A percentile compares a stretch with the other conserved stretches of the same genome.
phyloP scores from a whole-genome alignment of 257 asterid genomes.

The Lantana camara region DNA sequence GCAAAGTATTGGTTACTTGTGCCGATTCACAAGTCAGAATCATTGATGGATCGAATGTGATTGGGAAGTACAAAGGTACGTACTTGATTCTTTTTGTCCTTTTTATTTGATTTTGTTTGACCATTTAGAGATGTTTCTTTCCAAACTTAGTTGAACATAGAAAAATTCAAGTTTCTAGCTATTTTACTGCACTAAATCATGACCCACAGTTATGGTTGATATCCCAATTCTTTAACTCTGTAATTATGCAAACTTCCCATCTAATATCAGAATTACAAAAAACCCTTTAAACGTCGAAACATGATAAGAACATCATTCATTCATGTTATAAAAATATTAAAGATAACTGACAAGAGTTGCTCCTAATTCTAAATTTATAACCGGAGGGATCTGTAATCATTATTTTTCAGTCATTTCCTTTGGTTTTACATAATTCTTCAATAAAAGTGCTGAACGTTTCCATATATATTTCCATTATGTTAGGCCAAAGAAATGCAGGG shows the following conservation, averaged over 20 bases:
- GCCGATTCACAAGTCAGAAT: conserved; percentile 84
- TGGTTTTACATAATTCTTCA: not conserved
- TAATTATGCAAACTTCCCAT: too few species aligned
- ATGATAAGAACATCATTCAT: too few species aligned
- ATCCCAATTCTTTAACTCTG: not conserved
- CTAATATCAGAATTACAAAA: too few species aligned
- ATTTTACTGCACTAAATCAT: not conserved
- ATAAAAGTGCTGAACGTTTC: not conserved
- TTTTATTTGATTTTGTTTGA: conserved; percentile 3
- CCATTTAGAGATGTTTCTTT: not conserved
- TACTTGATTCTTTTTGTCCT: conserved; percentile 12
- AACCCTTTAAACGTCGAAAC: too few species aligned
- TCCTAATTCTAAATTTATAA: too few species aligned
- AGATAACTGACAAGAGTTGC: too few species aligned
- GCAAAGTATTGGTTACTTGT: conserved; percentile 75
- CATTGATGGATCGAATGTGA: conserved; percentile 58
- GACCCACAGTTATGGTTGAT: not conserved
- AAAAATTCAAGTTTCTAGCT: not conserved
- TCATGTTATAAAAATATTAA: too few species aligned
- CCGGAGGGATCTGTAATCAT: too few species aligned
- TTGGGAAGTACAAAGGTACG: conserved; percentile 78
- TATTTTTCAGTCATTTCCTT: not conserved
- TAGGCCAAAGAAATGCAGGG: conserved; percentile 71
- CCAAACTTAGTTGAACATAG: not conserved
- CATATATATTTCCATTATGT: not conserved